Conservation (phyloP, 1,284 basidiomycete species). For the Moesziomyces parantarcticus region DNA sequence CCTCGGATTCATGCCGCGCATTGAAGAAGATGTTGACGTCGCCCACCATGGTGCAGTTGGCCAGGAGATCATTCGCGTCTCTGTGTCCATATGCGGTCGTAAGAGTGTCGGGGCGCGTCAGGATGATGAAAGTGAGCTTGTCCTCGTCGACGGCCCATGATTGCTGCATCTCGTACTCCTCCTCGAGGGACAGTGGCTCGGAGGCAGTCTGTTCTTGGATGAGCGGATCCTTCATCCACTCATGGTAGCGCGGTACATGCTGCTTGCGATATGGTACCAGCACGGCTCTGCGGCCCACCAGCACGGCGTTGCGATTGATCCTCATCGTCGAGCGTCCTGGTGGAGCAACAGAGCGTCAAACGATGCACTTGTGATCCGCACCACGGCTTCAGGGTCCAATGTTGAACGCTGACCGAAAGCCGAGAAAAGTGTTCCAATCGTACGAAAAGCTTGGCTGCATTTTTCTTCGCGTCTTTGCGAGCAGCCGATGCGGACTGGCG, state of each 20-base stretch:
- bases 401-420: not conserved
- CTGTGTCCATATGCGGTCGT: not conserved
- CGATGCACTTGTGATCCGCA: no score
- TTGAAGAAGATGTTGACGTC: slow-evolving; percentile 89
- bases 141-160: slow-evolving; percentile 90
- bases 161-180: slow-evolving; percentile 91
- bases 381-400: slow-evolving; percentile 4
- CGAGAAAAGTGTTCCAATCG: slow-evolving; percentile 10
- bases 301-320: slow-evolving; percentile 74
- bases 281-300: slow-evolving; percentile 76
- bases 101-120: slow-evolving; percentile 67
- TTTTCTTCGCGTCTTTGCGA: not conserved
- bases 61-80: slow-evolving; percentile 47
- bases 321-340: slow-evolving; percentile 70
- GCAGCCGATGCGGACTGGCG: slow-evolving; percentile 27
- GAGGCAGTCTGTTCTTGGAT: slow-evolving; percentile 85
- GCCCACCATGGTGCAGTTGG: slow-evolving; percentile 77
- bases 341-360: not conserved
- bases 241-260: slow-evolving; percentile 74
- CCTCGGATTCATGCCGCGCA: slow-evolving; percentile 30
- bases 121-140: slow-evolving; percentile 92
- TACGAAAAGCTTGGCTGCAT: slow-evolving; percentile 7
- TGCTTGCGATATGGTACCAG: slow-evolving; percentile 76
- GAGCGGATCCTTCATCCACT: slow-evolving; percentile 86
- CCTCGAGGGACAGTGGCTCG: slow-evolving; percentile 81